Evolutionary conservation across 192 early-diverging fungal genomes (phyloP).

Genomic region (Irineochytrium annulatum): DNA sequence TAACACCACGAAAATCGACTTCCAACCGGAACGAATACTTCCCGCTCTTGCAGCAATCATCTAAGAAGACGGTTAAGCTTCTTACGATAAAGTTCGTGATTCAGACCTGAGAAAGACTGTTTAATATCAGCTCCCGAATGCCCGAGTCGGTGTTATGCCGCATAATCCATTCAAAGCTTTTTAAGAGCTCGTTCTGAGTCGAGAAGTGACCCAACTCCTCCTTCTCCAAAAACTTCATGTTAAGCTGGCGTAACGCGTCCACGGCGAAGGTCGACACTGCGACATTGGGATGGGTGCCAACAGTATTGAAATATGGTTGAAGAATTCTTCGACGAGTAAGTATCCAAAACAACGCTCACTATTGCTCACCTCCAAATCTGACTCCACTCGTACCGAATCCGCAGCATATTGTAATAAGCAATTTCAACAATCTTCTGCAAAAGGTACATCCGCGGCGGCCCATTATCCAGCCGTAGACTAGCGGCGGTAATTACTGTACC

Average conservation of each 20-base stretch:
- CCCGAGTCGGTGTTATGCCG: conserved; percentile 68
- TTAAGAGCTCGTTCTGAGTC: conserved; percentile 91
- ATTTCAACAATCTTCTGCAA: conserved; percentile 95
- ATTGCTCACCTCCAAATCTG: conserved; percentile 68
- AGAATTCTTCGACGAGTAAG: conserved; percentile 21
- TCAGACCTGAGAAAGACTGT: conserved; percentile 34
- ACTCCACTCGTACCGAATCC: conserved; percentile 93
- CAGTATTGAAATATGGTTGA: conserved; percentile 75
- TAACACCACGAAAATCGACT: conserved; percentile 51
- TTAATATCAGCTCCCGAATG: conserved; percentile 62
- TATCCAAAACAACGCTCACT: conserved; percentile 39
- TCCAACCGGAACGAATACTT: conserved; percentile 76
- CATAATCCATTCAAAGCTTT: conserved; percentile 83
- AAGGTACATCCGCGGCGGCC: conserved; percentile 77
- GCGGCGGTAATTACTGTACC: conserved; percentile 11
- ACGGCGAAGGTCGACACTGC: conserved; percentile 83
- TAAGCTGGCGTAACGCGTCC: conserved; percentile 85
- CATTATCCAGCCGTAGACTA: not conserved
- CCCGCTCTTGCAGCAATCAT: conserved; percentile 72
- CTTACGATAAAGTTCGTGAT: conserved; percentile 26
- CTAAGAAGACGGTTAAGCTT: conserved; percentile 28
- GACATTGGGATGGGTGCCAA: conserved; percentile 81
- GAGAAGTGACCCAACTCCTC: conserved; percentile 92
- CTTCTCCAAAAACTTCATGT: conserved; percentile 90
- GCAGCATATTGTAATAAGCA: conserved; percentile 94